Evolutionary conservation across 2,329 filamentous ascomycete species (phyloP).

Genomic region (Cercospora sp.): DNA sequence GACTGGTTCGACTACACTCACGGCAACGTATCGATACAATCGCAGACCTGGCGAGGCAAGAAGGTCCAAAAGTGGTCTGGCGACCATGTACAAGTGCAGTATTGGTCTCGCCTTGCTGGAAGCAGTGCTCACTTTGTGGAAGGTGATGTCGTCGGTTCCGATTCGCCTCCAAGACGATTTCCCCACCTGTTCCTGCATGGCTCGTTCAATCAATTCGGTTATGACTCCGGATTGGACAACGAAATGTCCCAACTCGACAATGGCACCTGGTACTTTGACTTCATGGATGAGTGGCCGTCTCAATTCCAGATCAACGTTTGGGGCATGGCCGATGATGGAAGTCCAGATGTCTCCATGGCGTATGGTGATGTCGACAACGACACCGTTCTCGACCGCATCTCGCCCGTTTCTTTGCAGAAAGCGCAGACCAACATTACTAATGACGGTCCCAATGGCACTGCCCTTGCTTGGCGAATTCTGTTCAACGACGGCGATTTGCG

Average conservation of each 20-base stretch:
- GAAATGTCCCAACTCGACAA: conserved; percentile 51
- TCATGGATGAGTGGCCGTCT: conserved; percentile 65
- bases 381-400: conserved; percentile 61
- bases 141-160: conserved; percentile 53
- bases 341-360: conserved; percentile 61
- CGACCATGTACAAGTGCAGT: conserved; percentile 64
- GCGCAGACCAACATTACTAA: conserved; percentile 62
- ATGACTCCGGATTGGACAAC: conserved; percentile 60
- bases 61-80: conserved; percentile 60
- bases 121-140: conserved; percentile 63
- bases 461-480: conserved; percentile 57
- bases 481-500: conserved; percentile 57
- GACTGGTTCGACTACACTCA: conserved; percentile 60
- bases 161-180: conserved; percentile 51
- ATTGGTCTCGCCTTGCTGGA: conserved; percentile 61
- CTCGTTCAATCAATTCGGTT: conserved; percentile 64
- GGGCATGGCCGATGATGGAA: conserved; percentile 65
- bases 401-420: conserved; percentile 58
- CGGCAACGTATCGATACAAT: conserved; percentile 51
- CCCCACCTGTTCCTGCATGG: conserved; percentile 66
- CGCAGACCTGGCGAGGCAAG: conserved; percentile 58
- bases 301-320: conserved; percentile 65
- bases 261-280: conserved; percentile 60
- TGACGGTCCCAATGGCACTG: conserved; percentile 53
- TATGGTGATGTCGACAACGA: conserved; percentile 64